Base-by-base conservation (phyloP, 768 basidiomycete species). In the Termitomyces sp. region DNA sequence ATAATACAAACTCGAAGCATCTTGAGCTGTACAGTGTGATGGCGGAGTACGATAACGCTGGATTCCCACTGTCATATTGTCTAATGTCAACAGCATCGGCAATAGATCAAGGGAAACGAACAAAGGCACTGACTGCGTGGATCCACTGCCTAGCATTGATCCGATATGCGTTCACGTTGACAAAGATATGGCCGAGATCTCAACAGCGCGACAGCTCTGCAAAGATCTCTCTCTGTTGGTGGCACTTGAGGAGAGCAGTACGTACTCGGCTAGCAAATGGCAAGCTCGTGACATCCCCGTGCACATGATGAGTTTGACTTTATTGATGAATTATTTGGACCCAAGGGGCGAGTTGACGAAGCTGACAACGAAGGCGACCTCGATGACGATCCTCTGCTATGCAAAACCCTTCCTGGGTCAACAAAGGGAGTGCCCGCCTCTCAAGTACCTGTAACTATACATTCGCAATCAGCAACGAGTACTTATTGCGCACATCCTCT, bases 1-100 rank as follows among this genome's bases (percentile, higher is more conserved):
- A 60, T 45, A 60, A 61, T 25, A 67, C 66, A 45, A 66, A 65
- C 31, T 60, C 59, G 3, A 62, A 62, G 42, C 58, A 66, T 53
- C 63, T 66, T 10, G 61, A 67, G 56, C 57, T 67, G 7, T 67
- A 67, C 52, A 57, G 57, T 25, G 51, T 67, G 13, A 49, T 67
- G 22, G 62, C 20, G 3, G 64, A 65, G 50, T 45, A 55, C 51
- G 61, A 67, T 41, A 65, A 65, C 36, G 52, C 64, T 12, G 64
- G 64, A 18, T 67, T 64, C 42, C 66, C 61, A 22, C 27, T 66
- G 15, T 52, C 61, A 20, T 66, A 66, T 45, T 65, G 64, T 39
- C 51, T 66, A 18, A 43, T 63, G 12, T 66, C 62, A 5, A 66
- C 62, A 4, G 55, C 60, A 23, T 45, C 50, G 43, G 53, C 62